phyloP scores from a whole-genome alignment of 345 rosid species.

The Salix udensis region DNA sequence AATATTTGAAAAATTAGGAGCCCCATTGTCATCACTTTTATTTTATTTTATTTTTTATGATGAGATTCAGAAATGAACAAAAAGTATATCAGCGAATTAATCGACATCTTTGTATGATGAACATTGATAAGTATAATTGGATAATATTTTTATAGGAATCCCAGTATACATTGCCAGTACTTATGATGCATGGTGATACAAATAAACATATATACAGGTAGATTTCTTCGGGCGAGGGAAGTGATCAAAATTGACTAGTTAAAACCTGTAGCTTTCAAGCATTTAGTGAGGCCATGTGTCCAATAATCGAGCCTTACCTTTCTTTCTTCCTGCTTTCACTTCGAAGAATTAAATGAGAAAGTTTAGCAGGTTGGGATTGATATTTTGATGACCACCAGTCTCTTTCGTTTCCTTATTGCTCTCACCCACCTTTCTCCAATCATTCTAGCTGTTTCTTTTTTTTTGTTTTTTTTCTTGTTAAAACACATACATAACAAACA shows the following conservation, averaged over 20 bases:
- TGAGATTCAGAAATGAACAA: no score
- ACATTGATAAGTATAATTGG: no score
- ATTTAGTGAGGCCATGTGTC: constrained; percentile 12
- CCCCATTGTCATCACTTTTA: no score
- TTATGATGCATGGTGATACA: neutral
- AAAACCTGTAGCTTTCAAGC: neutral
- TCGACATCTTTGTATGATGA: no score
- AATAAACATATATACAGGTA: no score
- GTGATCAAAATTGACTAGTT: neutral
- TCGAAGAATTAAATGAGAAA: neutral
- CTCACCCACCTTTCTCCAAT: neutral
- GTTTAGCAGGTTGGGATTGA: neutral
- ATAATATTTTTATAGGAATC: no score
- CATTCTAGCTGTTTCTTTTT: neutral
- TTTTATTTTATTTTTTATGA: no score
- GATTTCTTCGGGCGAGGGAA: neutral
- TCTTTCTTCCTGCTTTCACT: constrained; percentile 5
- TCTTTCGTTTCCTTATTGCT: constrained; percentile 6
- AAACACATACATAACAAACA: no score
- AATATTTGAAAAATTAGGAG: no score
- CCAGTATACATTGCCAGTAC: neutral
- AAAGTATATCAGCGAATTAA: no score
- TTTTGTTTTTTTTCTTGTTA: no score
- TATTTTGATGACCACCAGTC: neutral
- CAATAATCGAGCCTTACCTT: constrained; percentile 13